These are phyloP conservation scores for Blastobotrys raffinosifermentans DNA, from an alignment of 1,139 yeast genomes.

Conservation along the genomic window DNA sequence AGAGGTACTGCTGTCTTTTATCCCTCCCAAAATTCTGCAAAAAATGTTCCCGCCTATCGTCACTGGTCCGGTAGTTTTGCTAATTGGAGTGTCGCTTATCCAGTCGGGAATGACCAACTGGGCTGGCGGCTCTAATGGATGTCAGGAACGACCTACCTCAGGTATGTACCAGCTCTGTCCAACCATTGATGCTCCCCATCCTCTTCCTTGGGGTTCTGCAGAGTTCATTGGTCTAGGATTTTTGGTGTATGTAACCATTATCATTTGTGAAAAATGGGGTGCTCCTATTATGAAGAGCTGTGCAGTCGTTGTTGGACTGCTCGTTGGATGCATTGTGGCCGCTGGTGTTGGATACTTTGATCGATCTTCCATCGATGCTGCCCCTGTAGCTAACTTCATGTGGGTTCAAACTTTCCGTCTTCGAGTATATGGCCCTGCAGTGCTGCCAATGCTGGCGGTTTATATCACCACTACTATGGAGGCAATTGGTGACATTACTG, in stretches of 20 bases:
- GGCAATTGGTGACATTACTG: constrained; percentile 89
- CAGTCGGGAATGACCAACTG: constrained; percentile 72
- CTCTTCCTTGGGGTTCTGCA: constrained; percentile 78
- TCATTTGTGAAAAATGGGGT: constrained; percentile 78
- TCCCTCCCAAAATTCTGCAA: constrained; percentile 67
- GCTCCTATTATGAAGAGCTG: constrained; percentile 94
- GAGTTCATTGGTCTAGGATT: constrained; percentile 82
- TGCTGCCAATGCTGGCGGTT: constrained; percentile 76
- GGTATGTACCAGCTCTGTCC: constrained; percentile 51
- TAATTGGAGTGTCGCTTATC: constrained; percentile 68
- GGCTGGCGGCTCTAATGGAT: constrained; percentile 73
- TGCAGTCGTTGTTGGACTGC: constrained; percentile 77
- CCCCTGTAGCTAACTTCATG: constrained; percentile 79
- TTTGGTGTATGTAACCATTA: constrained; percentile 65
- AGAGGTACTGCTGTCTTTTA: constrained; percentile 64
- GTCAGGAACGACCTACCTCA: constrained; percentile 29
- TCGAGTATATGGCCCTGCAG: constrained; percentile 72
- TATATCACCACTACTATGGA: constrained; percentile 81
- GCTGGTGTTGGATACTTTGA: constrained; percentile 84
- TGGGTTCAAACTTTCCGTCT: constrained; percentile 84
- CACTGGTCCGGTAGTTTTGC: constrained; percentile 84
- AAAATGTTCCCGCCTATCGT: constrained; percentile 80
- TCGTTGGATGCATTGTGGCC: constrained; percentile 86
- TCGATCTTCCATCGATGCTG: constrained; percentile 47
- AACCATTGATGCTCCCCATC: constrained; percentile 42